A percentile compares a stretch with the other conserved stretches of the same genome.
These are phyloP conservation scores for Syzygium jambos DNA, from an alignment of 345 rosid species.

Conservation along the genomic window DNA sequence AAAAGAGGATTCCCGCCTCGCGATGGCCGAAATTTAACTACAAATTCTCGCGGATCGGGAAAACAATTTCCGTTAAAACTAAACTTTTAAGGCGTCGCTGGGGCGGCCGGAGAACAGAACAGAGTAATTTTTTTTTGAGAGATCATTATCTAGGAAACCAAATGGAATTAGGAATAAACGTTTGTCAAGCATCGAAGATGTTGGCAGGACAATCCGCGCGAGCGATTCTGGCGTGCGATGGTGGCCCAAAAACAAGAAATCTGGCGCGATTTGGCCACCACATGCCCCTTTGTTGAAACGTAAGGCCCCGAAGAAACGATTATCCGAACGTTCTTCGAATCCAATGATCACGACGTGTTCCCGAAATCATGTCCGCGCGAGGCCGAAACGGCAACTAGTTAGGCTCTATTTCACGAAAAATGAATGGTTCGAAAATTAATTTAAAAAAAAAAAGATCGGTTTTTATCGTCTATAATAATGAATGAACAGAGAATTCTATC, in stretches of 20 bases:
- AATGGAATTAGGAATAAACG: neutral
- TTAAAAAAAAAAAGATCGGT: too few relatives aligned
- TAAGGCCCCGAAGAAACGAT: neutral
- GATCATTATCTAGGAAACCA: neutral
- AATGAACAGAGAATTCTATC: too few relatives aligned
- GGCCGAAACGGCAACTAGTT: neutral
- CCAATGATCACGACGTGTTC: neutral
- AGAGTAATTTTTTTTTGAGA: neutral
- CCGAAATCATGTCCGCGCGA: neutral
- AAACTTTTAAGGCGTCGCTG: too few relatives aligned
- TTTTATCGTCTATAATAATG: too few relatives aligned
- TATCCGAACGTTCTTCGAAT: neutral
- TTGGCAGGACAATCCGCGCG: neutral
- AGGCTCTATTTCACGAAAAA: too few relatives aligned
- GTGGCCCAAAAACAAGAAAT: neutral
- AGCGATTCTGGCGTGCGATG: neutral
- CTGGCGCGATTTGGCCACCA: neutral
- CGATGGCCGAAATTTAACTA: neutral
- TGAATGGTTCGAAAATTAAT: too few relatives aligned
- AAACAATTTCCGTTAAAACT: neutral
- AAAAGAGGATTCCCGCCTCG: neutral
- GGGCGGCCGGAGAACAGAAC: neutral
- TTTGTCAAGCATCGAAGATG: accelerated
- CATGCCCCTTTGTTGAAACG: neutral
- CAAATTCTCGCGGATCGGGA: neutral